Base-by-base conservation (phyloP, 176 grass and related monocot species). In the Oryza meridionalis region DNA sequence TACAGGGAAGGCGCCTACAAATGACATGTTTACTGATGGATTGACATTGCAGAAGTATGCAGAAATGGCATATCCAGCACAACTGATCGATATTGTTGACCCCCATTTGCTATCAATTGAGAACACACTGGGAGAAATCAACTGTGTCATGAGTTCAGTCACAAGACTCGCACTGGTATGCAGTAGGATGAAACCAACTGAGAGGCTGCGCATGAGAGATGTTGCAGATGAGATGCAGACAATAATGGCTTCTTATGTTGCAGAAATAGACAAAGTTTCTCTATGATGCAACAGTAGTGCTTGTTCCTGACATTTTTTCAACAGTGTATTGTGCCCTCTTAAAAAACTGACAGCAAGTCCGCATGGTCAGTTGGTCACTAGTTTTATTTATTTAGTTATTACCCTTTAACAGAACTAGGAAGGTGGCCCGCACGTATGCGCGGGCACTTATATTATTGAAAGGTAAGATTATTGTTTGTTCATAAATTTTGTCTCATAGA, bases 1-100 rank as follows among this genome's bases (percentile, higher is more conserved):
- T 42, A 92, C 82, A 11, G 90, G 86, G 29, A 92, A 75, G 72
- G n/a, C 70, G 1, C 90, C 90, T 31, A 81, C 72, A 19, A 64
- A 88, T 70, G 77, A 33, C 3, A 78, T 42, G 61, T 92, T 88
- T 25, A 82, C 43, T 1, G 82, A 85, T 40, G 82, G 77, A 10
- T 43, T 92, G n/a, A 79, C 35, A 58, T 61, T 92, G 62, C 66
- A 61, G 35, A 47, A 31, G 33, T 78, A 81, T 58, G 82, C 76
- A 69, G 45, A 81, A 21, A 7, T 43, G 50, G 76, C 77, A 45
- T 67, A 88, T 58, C 81, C 37, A 16, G 76, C 25, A 7, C 50
- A 33, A 26, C 9, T 89, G 6, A 44, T 67, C 25, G 77, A 89
- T 0, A 77, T 89, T 29, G 2, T 77, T 47, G 82, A 89, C 35